Percentiles rank a stretch among this genome's conserved stretches.
These are phyloP conservation scores for Avena atlantica DNA, from an alignment of 176 grass and related monocot species.

Conservation along the genomic window DNA sequence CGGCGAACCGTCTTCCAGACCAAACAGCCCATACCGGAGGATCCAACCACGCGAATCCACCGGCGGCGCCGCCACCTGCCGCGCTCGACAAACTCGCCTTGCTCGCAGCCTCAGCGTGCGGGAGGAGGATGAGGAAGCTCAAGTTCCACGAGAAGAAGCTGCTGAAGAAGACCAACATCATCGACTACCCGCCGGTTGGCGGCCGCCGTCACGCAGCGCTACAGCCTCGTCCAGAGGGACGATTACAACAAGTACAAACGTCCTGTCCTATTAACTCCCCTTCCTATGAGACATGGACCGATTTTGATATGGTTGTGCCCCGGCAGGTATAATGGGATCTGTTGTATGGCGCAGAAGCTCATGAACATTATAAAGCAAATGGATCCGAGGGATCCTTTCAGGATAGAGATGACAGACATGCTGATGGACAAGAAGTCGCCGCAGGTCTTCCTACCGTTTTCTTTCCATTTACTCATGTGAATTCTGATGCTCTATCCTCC, in stretches of 20 bases:
- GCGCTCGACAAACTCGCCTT: background rate
- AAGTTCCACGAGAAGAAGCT: conserved; percentile 32
- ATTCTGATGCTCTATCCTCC: background rate
- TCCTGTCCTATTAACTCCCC: background rate
- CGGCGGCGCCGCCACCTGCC: background rate
- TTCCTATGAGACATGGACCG: background rate
- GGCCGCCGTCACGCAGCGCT: conserved; percentile 13
- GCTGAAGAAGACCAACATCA: background rate
- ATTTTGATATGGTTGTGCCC: background rate
- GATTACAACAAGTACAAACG: conserved; percentile 33
- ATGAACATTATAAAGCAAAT: conserved; percentile 83
- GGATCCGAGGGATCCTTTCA: conserved; percentile 71
- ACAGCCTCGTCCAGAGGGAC: conserved; percentile 18
- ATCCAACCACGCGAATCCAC: too few relatives aligned
- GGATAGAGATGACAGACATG: conserved; percentile 73
- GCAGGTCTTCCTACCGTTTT: background rate
- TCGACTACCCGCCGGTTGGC: background rate
- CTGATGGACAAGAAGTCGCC: conserved; percentile 64
- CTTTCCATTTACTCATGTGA: background rate
- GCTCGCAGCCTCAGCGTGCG: background rate
- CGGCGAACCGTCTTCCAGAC: too few relatives aligned
- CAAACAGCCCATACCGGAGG: too few relatives aligned
- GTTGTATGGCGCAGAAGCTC: conserved; percentile 66
- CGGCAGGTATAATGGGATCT: conserved; percentile 61
- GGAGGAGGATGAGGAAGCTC: conserved; percentile 28